Conservation (phyloP, 1,284 basidiomycete species). For the Earliella scabrosa region DNA sequence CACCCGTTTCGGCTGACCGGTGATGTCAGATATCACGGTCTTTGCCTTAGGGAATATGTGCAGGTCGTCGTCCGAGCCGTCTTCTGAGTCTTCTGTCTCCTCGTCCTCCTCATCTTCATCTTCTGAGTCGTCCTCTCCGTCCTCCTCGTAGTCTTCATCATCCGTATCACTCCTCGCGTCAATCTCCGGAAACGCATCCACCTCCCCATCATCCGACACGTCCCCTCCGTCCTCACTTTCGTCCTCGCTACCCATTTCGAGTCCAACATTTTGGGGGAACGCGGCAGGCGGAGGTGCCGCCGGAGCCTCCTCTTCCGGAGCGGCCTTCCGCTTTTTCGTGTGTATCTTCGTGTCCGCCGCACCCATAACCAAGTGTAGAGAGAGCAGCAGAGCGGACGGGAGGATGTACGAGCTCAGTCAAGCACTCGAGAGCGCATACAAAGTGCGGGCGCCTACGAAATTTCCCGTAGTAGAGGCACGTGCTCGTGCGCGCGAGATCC, state of each 20-base stretch:
- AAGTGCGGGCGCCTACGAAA: constrained; percentile 24
- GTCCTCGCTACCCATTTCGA: constrained; percentile 77
- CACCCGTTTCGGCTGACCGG: constrained; percentile 87
- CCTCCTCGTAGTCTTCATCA: constrained; percentile 43
- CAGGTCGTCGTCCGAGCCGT: constrained; percentile 43
- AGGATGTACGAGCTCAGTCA: neutral
- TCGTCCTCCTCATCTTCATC: constrained; percentile 41
- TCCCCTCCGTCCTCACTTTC: constrained; percentile 56
- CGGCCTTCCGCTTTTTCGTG: constrained; percentile 63
- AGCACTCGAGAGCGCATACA: neutral
- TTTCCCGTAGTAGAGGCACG: constrained; percentile 19
- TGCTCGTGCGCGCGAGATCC: constrained; percentile 31
- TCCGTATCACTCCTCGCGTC: constrained; percentile 54
- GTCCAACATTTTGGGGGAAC: constrained; percentile 45
- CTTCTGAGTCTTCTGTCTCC: constrained; percentile 38
- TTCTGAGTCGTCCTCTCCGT: constrained; percentile 43
- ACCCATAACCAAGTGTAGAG: constrained; percentile 35
- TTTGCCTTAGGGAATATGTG: constrained; percentile 68
- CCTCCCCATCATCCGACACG: constrained; percentile 44
- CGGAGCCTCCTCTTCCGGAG: constrained; percentile 26
- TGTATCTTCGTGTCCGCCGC: constrained; percentile 38
- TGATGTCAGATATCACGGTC: constrained; percentile 78
- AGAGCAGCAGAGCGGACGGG: constrained; percentile 2
- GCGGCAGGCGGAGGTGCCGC: constrained; percentile 28
- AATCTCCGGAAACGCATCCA: constrained; percentile 63